phyloP scores from a whole-genome alignment of 2,329 filamentous ascomycete species.

The Alternaria gaisen region DNA sequence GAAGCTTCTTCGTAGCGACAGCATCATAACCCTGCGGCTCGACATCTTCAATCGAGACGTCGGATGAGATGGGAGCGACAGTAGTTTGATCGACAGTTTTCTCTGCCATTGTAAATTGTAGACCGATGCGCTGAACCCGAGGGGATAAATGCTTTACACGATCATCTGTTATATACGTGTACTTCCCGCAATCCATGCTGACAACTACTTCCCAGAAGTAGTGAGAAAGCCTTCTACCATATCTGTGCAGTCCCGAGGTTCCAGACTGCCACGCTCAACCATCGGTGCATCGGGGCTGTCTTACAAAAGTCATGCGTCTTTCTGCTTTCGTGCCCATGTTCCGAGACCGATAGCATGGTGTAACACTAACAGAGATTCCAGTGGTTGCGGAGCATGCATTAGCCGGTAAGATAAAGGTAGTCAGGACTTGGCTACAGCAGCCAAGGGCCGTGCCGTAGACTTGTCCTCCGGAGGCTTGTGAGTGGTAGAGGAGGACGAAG shows the following conservation, averaged over 20 bases:
- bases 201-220: neutral
- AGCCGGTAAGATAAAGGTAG: slow-evolving; percentile 14
- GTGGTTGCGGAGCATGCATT: slow-evolving; percentile 15
- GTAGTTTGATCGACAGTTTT: slow-evolving; percentile 19
- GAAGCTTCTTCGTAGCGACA: slow-evolving; percentile 58
- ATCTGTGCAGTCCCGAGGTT: slow-evolving; percentile 10
- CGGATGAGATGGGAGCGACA: slow-evolving; percentile 12
- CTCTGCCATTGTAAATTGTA: slow-evolving; percentile 17
- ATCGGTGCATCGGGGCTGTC: slow-evolving; percentile 2
- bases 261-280: neutral
- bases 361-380: slow-evolving; percentile 19
- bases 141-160: no score
- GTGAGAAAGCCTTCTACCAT: neutral
- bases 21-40: slow-evolving; percentile 49
- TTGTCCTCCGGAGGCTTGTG: slow-evolving; percentile 8
- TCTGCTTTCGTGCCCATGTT: slow-evolving; percentile 16
- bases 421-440: neutral
- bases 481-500: slow-evolving; percentile 12
- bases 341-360: slow-evolving; percentile 26
- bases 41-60: slow-evolving; percentile 28
- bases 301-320: slow-evolving; percentile 7
- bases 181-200: neutral
- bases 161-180: neutral
- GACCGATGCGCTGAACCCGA: no score
- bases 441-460: neutral